Evolutionary conservation across 148 eudicot genomes (phyloP), one percentile per base, ranked within the genome.

Genomic region (Dianthus caryophyllus): DNA sequence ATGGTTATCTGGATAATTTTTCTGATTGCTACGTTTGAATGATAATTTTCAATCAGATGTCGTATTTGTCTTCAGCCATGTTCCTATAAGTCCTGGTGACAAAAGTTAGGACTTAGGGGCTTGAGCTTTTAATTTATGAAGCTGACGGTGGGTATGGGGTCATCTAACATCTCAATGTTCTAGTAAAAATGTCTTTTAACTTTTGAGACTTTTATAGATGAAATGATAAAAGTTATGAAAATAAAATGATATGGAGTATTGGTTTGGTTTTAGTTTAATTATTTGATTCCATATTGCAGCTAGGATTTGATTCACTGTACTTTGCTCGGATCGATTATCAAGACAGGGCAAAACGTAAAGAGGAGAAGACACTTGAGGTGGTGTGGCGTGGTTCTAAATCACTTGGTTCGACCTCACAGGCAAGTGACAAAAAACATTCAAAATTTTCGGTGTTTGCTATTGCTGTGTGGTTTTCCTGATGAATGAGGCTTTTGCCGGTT

Each of bases 291-390:
- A 64, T 10, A 17, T 39, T 85, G 79, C 85, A 85, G 94, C 61
- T 88, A 50, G 94, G 94, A 39, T 88, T 85, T 67, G 90, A 88
- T 78, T 88, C 94, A 57, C 75, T 88, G 41, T 88, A 69, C 72
- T 88, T 88, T 66, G 94, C 90, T 58, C 81, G 94, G 10, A 88
- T 88, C 75, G 94, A 88, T 75, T 88, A 83, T 74, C 94, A 88
- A 88, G 94, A 88, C 72, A 78, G 94, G 78, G 84, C 85, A 52
- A 85, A 83, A 78, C 54, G 94, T 20, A 83, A 79, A 79, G 71
- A 71, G 61, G 80, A 83, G 44, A 88, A 88, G 81, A 75, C 80
- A 61, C 94, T 88, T 65, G 94, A 88, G 76, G 75, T 85, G 43
- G 66, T 88, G 69, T 88, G 94, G 94, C 86, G 76, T 61, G 90